Percentiles rank a stretch among this genome's conserved stretches.
Evolutionary conservation across 177 flowering plant species (phyloP).

Genomic region (Telopea speciosissima): DNA sequence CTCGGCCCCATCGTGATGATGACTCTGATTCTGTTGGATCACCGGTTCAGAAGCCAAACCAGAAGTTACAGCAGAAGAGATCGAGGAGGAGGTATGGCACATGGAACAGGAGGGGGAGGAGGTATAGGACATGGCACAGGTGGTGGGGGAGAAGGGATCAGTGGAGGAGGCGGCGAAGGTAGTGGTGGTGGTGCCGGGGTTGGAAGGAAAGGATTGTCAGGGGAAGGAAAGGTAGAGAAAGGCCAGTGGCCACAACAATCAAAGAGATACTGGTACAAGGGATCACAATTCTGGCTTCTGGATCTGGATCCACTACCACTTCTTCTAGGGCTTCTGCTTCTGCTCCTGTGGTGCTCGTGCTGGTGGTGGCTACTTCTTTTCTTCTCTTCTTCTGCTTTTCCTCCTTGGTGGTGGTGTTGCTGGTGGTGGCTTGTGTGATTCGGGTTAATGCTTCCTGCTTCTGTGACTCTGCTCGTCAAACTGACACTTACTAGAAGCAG

Average conservation of each 20-base stretch:
- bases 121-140: too few species aligned
- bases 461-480: background rate
- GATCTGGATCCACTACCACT: slow-evolving; percentile 2
- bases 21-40: background rate
- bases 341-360: background rate
- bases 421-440: background rate
- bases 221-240: slow-evolving; percentile 36
- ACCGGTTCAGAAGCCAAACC: background rate
- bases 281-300: slow-evolving; percentile 36
- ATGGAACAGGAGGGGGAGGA: too few species aligned
- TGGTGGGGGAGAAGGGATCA: slow-evolving; percentile 10
- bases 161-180: slow-evolving; percentile 5
- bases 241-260: slow-evolving; percentile 68
- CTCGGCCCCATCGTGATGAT: background rate
- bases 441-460: background rate
- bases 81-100: background rate
- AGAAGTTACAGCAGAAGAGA: background rate
- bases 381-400: too few species aligned
- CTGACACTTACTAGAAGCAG: slow-evolving; percentile 4
- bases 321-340: slow-evolving; percentile 8
- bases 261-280: slow-evolving; percentile 41
- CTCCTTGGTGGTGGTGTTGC: background rate
- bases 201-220: slow-evolving; percentile 44
- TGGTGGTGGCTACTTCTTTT: too few species aligned
- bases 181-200: slow-evolving; percentile 10